Base-by-base conservation (phyloP, 108 stramenopile genomes). In the Pelagomonas calceolata region DNA sequence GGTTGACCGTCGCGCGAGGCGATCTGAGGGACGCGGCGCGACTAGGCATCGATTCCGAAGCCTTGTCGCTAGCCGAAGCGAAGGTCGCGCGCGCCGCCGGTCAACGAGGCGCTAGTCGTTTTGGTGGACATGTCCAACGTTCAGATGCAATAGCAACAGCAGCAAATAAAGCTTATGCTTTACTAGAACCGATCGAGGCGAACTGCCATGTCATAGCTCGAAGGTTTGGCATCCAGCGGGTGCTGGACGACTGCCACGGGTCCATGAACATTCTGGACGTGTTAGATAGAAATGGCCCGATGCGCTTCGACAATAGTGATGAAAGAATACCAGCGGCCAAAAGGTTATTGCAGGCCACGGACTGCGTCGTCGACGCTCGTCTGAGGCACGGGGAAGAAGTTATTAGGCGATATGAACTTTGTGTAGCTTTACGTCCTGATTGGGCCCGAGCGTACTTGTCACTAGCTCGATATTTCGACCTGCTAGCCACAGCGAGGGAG, bases 291-390 rank as follows among this genome's bases (percentile, higher is more conserved):
- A n/a, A n/a, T n/a, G n/a, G n/a, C n/a, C n/a, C n/a, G n/a, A n/a
- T n/a, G n/a, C n/a, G n/a, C n/a, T n/a, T n/a, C n/a, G n/a, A n/a
- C n/a, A n/a, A n/a, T n/a, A n/a, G n/a, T n/a, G 39, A 5, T 5
- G 64, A 69, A 10, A 34, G 30, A 4, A 35, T 9, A 43, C 9
- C 35, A 21, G 81, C 86, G 78, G 82, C 85, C 63, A 78, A 80
- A 16, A 70, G 83, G 16, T 69, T 89, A 15, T 76, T 94, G n/a
- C 81, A 80, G 45, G 78, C 86, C 0, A 90, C 90, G 4, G 81
- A 83, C 34, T 94, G 93, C 90, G 85, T 87, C 63, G 86, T 83
- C 34, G 89, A 85, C 30, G 81, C 75, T 12, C 89, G 91, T 0
- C 69, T 94, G 60, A 84, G 87, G 73, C 81, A 82, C 37, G 85